Base-by-base conservation (phyloP, 2,329 filamentous ascomycete species). In the Orbilia javanica region DNA sequence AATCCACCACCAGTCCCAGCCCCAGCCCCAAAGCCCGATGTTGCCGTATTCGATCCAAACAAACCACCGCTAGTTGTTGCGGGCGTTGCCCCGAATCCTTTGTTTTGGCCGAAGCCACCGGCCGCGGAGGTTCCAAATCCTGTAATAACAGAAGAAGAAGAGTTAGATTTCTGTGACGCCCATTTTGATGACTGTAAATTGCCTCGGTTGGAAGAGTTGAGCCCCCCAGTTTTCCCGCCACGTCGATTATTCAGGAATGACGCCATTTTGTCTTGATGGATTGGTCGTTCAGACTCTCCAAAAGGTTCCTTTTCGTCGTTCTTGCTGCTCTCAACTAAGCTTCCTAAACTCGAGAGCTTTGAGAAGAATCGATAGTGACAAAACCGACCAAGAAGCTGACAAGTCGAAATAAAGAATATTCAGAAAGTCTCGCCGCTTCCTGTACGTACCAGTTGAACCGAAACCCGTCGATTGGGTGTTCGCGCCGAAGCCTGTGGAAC, bases 41-140 rank as follows among this genome's bases (percentile, higher is more conserved):
- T 81, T 11, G 81, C 82, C 18, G 82, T 77, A 73, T 83, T 70
- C 27, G 85, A 84, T 62, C 88, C 88, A 80, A 91, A 91, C 79
- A 91, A 83, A 29, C 87, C 85, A 48, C 86, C 85, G n/a, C 22
- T 84, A 29, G 85, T 83, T 27, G 82, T 81, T 46, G 83, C 81
- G 64, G 84, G 82, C 3, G 82, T 83, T 15, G 85, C 84, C 7
- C 81, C 57, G 79, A 80, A 65, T 62, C 75, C 42, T 74, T 79
- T 62, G 67, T 80, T 78, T 72, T 81, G 66, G 18, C 72, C 78
- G 52, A 77, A 79, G 18, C 75, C 79, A 18, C 80, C 77, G 50
- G 79, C 71, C 13, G 79, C 71, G 22, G 80, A 72, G 36, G 68
- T 72, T 42, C 80, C 80, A 74, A 82, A 82, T 71, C 77, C 81